A percentile compares a stretch with the other conserved stretches of the same genome.
Evolutionary conservation across 129 eudicot species (phyloP).

Genomic region (Gnaphalium uliginosum): DNA sequence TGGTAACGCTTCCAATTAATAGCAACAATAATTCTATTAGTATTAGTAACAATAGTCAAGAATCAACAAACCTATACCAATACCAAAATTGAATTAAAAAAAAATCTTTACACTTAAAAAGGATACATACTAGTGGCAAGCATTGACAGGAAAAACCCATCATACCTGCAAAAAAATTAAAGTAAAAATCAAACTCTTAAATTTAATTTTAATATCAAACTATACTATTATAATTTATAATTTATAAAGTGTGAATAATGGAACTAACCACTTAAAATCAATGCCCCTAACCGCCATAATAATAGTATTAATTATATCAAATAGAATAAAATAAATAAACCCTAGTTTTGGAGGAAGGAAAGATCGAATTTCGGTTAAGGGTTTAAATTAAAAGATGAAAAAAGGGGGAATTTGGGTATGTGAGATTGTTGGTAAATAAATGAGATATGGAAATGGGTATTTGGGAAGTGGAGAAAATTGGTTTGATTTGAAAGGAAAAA

Average conservation of each 20-base stretch:
- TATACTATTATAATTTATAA: not conserved
- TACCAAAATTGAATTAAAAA: conserved; percentile 1
- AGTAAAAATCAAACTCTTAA: not conserved
- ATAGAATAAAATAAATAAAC: conserved; percentile 20
- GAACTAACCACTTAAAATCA: conserved; percentile 70
- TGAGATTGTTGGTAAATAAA: not conserved
- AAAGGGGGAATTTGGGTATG: not conserved
- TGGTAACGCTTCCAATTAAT: conserved; percentile 91
- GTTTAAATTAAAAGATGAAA: not conserved
- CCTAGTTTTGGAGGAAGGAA: conserved; percentile 23
- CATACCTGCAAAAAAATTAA: conserved; percentile 69
- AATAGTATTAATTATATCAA: not conserved
- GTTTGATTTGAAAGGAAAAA: not conserved
- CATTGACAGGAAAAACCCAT: conserved; percentile 96
- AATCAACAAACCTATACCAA: conserved; percentile 22
- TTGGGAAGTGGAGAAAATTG: not conserved
- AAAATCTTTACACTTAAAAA: conserved; percentile 18
- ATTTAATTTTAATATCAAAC: not conserved
- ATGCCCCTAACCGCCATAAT: conserved; percentile 67
- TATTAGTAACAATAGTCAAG: conserved; percentile 38
- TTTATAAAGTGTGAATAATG: not conserved
- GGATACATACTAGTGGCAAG: conserved; percentile 99
- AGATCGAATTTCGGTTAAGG: not conserved
- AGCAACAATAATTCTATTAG: conserved; percentile 89
- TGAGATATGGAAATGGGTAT: conserved; percentile 6